Percentiles rank a stretch among this genome's conserved stretches.
These are phyloP conservation scores for Tetragonia tetragonoides DNA, from an alignment of 148 eudicot genomes.

Conservation along the genomic window DNA sequence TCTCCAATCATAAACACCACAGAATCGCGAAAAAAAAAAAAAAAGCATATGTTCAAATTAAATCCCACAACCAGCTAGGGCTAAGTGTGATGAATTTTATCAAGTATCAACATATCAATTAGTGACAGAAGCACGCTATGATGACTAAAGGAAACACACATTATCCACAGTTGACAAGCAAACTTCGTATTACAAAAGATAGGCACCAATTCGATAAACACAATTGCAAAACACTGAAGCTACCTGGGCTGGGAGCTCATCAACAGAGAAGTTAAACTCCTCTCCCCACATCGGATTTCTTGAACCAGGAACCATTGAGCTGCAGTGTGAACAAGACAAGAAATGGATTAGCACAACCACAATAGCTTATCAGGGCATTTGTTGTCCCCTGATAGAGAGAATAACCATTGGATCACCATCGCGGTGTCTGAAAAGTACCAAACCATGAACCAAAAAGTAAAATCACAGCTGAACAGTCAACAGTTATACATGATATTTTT, in stretches of 20 bases:
- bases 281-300: conserved; percentile 99
- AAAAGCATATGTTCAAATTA: too few species aligned
- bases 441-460: too few species aligned
- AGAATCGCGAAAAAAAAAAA: too few species aligned
- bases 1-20: too few species aligned
- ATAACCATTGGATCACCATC: too few species aligned
- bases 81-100: too few species aligned
- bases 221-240: conserved; percentile 7
- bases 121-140: not conserved
- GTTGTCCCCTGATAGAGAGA: too few species aligned
- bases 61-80: too few species aligned
- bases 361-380: not conserved
- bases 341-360: not conserved
- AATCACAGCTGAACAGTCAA: too few species aligned
- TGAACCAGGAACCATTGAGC: conserved; percentile 97
- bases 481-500: too few species aligned
- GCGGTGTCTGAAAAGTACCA: too few species aligned
- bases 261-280: conserved; percentile 82
- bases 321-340: conserved; percentile 32
- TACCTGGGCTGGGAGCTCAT: conserved; percentile 88
- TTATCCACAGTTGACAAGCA: not conserved
- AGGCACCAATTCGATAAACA: not conserved
- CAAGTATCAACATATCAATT: too few species aligned
- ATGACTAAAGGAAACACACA: not conserved
- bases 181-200: not conserved